A percentile compares a stretch with the other conserved stretches of the same genome.
Evolutionary conservation across 176 grass and related monocot species (phyloP).

Genomic region (Oropetium thomaeum): DNA sequence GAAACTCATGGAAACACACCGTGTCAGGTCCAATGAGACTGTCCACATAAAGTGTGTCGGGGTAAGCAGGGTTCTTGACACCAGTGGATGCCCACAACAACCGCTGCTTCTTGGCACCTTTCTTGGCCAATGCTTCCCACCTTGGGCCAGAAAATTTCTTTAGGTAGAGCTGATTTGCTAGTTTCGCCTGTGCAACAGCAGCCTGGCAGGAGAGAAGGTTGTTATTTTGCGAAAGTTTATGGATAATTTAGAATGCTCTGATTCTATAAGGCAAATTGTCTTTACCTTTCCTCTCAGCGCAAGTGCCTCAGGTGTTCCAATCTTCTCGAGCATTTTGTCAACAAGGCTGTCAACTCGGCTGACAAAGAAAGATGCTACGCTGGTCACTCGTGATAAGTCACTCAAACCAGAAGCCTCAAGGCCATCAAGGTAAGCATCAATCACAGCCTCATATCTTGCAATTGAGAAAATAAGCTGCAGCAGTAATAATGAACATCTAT

Average conservation of each 20-base stretch:
- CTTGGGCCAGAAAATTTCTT: constrained; percentile 98
- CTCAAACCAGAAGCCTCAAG: constrained; percentile 89
- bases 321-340: constrained; percentile 97
- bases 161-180: constrained; percentile 91
- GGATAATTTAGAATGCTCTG: background rate
- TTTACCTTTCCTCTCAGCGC: constrained; percentile 87
- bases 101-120: constrained; percentile 98
- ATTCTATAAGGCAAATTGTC: background rate
- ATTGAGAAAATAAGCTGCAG: constrained; percentile 97
- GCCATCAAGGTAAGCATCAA: constrained; percentile 94
- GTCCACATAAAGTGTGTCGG: constrained; percentile 93
- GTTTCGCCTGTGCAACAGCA: constrained; percentile 89
- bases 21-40: constrained; percentile 98
- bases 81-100: constrained; percentile 95
- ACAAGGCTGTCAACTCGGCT: constrained; percentile 88
- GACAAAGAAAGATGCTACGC: constrained; percentile 98
- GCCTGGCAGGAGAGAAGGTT: constrained; percentile 46
- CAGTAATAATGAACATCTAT: constrained; percentile 10
- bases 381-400: constrained; percentile 87
- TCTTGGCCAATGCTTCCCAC: constrained; percentile 98
- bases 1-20: constrained; percentile 39
- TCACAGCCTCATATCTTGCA: constrained; percentile 92
- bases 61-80: constrained; percentile 94
- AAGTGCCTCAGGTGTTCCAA: constrained; percentile 92
- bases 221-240: background rate